Evolutionary conservation across 139 green algal species (phyloP), one percentile per base, ranked within the genome.

Genomic region (Chlorella sp.): DNA sequence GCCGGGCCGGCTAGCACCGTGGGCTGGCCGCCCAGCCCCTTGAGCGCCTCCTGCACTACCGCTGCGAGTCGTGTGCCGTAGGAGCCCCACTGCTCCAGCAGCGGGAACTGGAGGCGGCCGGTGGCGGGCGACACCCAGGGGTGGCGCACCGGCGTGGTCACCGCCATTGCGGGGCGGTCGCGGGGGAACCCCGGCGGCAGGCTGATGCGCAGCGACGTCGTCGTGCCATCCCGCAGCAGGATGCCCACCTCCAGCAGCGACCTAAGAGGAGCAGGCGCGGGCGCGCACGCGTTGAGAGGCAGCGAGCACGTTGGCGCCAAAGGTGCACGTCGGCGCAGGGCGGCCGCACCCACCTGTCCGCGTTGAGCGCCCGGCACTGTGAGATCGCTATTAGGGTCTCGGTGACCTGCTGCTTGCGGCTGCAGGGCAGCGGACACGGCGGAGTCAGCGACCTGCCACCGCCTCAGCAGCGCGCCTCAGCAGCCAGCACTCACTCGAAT

Each of bases 81-180:
- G 21, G 50, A 35, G 0, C 29, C 53, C 81, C 81, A 86, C n/a
- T 55, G 42, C 15, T 78, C 59, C 38, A 86, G 70, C 55, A 51
- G 21, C 19, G 81, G 72, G 56, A 79, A 74, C 31, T 53, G 61
- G 36, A 81, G 74, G n/a, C 73, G 73, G 48, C 85, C 85, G 21
- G 77, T 71, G 33, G 55, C 7, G n/a, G n/a, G n/a, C 65, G 90
- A 82, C 27, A 93, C 84, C 43, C 73, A 82, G 14, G 84, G 84
- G 68, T 92, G 82, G 29, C 77, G 79, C 25, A 91, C 61, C 0
- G 86, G 84, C 2, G 84, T 61, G 41, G 87, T 82, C 29, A 91
- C 77, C 46, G 67, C 83, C 9, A 90, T 72, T 0, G 66, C 63
- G 8, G 87, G 83, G 29, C 48, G 62, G 8, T 83, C 74, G 9